Percentiles rank a stretch among this genome's conserved stretches.
phyloP scores from a whole-genome alignment of 2,329 filamentous ascomycete genomes.

The Exserohilum rostratum region DNA sequence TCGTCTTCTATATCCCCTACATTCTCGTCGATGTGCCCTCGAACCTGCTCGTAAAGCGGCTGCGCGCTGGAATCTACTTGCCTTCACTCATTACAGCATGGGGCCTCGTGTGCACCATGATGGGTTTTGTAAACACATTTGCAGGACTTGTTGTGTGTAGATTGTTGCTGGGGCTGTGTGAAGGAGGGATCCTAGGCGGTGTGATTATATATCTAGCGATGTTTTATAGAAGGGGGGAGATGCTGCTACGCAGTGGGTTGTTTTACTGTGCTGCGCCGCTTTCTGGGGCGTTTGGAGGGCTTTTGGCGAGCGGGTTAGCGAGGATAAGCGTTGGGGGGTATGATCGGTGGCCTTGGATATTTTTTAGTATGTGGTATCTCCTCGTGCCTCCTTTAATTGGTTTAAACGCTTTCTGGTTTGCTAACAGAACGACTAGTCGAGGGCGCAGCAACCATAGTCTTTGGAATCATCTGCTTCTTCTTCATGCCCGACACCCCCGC shows the following conservation, averaged over 20 bases:
- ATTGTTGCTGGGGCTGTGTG: constrained; percentile 50
- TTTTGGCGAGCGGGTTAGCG: constrained; percentile 52
- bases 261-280: constrained; percentile 49
- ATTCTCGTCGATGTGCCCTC: constrained; percentile 51
- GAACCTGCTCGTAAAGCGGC: constrained; percentile 50
- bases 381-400: neutral
- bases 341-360: constrained; percentile 44
- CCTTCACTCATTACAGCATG: constrained; percentile 49
- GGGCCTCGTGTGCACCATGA: constrained; percentile 50
- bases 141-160: constrained; percentile 50
- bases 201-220: constrained; percentile 52
- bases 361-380: constrained; percentile 21
- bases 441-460: constrained; percentile 35
- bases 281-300: constrained; percentile 51
- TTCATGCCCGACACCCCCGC: constrained; percentile 57
- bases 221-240: constrained; percentile 51
- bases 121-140: constrained; percentile 52
- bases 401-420: constrained; percentile 6
- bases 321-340: constrained; percentile 48
- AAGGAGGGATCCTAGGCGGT: constrained; percentile 51
- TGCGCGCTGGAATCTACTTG: constrained; percentile 51
- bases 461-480: constrained; percentile 57
- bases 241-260: constrained; percentile 50
- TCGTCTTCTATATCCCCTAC: constrained; percentile 55
- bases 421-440: constrained; percentile 38